Conservation (phyloP, 257 asterid genomes). For the Solanum piurae region DNA sequence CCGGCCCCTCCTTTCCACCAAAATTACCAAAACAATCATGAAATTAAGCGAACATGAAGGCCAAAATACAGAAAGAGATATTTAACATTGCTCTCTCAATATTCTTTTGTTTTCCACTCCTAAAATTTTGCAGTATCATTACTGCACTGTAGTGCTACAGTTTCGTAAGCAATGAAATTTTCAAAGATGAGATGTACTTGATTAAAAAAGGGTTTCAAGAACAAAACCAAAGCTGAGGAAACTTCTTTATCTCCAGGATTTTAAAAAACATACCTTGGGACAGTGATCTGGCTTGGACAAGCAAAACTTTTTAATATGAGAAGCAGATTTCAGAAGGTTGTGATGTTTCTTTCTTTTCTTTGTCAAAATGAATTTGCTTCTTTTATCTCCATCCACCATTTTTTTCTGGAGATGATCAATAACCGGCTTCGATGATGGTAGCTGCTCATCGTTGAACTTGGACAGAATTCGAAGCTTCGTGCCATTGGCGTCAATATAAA, state of each 20-base stretch:
- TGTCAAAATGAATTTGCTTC: slow-evolving; percentile 19
- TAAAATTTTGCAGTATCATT: background rate
- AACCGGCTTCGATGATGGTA: slow-evolving; percentile 8
- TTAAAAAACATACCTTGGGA: slow-evolving; percentile 24
- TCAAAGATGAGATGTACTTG: background rate
- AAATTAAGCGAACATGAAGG: background rate
- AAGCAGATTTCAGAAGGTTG: slow-evolving; percentile 32
- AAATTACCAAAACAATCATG: background rate
- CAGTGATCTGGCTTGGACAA: slow-evolving; percentile 9
- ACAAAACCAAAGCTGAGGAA: background rate
- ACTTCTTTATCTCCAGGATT: background rate
- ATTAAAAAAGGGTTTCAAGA: background rate
- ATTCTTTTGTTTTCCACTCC: background rate
- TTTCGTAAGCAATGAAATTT: background rate
- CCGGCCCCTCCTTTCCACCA: background rate
- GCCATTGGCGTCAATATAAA: slow-evolving; percentile 73
- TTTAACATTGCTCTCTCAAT: background rate
- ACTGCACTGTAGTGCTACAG: background rate
- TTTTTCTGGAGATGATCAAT: slow-evolving; percentile 24
- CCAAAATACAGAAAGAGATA: background rate
- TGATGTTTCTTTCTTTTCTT: slow-evolving; percentile 45
- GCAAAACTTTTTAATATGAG: slow-evolving; percentile 25
- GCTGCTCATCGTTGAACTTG: slow-evolving; percentile 31
- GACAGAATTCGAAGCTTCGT: slow-evolving; percentile 74
- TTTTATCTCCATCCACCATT: slow-evolving; percentile 27